Conservation (phyloP, 23 red algal genomes). For the Agarophyton chilense region DNA sequence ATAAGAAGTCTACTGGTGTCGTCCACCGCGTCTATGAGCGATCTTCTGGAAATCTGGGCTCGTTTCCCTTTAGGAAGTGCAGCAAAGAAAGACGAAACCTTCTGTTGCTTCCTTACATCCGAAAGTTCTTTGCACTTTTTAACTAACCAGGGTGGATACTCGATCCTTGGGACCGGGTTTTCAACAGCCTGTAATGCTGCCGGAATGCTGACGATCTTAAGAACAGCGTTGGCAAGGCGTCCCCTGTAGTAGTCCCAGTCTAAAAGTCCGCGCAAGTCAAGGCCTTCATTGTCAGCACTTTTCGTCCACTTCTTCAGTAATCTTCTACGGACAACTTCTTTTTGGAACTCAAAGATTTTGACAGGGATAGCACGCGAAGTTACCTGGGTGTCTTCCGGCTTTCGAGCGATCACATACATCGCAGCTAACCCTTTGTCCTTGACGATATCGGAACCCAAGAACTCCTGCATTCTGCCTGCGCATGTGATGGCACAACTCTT, state of each 20-base stretch:
- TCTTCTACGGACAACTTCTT: constrained; percentile 37
- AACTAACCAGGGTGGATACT: constrained; percentile 87
- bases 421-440: constrained; percentile 84
- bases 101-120: constrained; percentile 71
- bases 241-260: constrained; percentile 99
- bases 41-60: not conserved
- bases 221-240: constrained; percentile 83
- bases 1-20: constrained; percentile 51
- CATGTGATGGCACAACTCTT: constrained; percentile 95
- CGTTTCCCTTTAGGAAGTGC: constrained; percentile 44
- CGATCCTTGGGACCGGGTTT: constrained; percentile 91
- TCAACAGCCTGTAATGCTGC: constrained; percentile 86
- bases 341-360: constrained; percentile 83
- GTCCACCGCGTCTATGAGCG: constrained; percentile 27
- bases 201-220: constrained; percentile 94
- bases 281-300: constrained; percentile 42
- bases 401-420: constrained; percentile 85
- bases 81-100: constrained; percentile 73
- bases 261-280: constrained; percentile 73
- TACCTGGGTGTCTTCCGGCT: constrained; percentile 83
- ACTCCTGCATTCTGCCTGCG: constrained; percentile 90
- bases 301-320: constrained; percentile 86
- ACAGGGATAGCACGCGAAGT: constrained; percentile 93
- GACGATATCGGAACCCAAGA: constrained; percentile 85
- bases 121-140: constrained; percentile 71